Evolutionary conservation across 352 stramenopile genomes (phyloP).

Genomic region (Pythium utonaiense): DNA sequence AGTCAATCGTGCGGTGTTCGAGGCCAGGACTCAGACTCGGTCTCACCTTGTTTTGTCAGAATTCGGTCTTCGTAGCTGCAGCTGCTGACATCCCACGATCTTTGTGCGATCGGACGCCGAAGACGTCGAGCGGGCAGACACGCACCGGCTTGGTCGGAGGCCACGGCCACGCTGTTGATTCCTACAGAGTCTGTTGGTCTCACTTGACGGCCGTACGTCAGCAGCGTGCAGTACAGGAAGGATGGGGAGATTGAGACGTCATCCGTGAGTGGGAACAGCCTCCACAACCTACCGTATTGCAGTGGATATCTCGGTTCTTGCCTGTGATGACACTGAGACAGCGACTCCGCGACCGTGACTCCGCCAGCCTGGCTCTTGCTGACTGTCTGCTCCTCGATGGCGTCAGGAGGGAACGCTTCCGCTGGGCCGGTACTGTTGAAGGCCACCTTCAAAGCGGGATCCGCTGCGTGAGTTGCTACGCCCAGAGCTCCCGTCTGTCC

Average conservation of each 20-base stretch:
- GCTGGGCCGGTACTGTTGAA: too few species aligned
- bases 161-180: not conserved
- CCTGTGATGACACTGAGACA: not conserved
- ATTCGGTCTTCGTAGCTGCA: slow-evolving; percentile 13
- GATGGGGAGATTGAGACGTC: not conserved
- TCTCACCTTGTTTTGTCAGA: slow-evolving; percentile 7
- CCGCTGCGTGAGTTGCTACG: not conserved
- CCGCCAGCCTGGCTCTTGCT: not conserved
- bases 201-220: not conserved
- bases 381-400: not conserved
- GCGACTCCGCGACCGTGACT: not conserved
- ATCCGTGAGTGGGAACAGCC: not conserved
- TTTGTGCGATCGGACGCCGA: slow-evolving; percentile 2
- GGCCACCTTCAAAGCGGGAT: too few species aligned
- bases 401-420: not conserved
- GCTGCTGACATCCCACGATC: not conserved
- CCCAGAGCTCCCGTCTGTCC: not conserved
- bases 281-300: too few species aligned
- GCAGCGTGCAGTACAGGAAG: not conserved
- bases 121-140: not conserved
- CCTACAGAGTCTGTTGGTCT: not conserved
- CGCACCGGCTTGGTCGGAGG: not conserved
- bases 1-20: slow-evolving; percentile 11
- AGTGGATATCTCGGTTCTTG: not conserved
- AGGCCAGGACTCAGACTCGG: slow-evolving; percentile 2